Conservation (phyloP, 78 protist genomes). For the Protostelium mycophagum region DNA sequence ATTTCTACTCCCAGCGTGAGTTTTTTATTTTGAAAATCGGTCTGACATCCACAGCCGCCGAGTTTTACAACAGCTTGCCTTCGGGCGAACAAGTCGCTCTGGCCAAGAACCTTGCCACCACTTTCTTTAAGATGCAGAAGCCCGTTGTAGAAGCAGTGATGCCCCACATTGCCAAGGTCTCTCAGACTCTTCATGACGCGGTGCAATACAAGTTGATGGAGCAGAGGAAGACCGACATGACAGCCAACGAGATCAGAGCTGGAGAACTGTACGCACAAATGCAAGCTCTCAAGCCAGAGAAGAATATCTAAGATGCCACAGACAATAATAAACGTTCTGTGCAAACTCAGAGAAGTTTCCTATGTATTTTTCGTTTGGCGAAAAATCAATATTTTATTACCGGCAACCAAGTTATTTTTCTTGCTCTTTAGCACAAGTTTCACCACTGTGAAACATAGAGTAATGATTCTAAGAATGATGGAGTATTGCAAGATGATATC, state of each 20-base stretch:
- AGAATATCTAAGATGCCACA: not conserved
- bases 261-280: not conserved
- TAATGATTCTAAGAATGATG: too few species aligned
- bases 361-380: too few species aligned
- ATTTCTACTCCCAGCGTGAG: not conserved
- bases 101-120: not conserved
- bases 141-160: not conserved
- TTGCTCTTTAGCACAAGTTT: too few species aligned
- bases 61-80: not conserved
- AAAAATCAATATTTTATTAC: too few species aligned
- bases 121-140: not conserved
- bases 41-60: too few species aligned
- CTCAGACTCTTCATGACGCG: not conserved
- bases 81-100: not conserved
- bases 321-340: not conserved
- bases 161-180: not conserved
- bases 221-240: not conserved
- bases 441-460: too few species aligned
- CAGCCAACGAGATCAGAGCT: not conserved
- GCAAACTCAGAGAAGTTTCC: too few species aligned
- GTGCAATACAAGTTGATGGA: not conserved
- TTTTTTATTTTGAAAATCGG: too few species aligned
- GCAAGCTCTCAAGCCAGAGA: not conserved
- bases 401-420: too few species aligned
- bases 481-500: too few species aligned